Percentiles rank a stretch among this genome's conserved stretches.
phyloP scores from a whole-genome alignment of 139 green algal genomes.

The Coelastrella sp. region DNA sequence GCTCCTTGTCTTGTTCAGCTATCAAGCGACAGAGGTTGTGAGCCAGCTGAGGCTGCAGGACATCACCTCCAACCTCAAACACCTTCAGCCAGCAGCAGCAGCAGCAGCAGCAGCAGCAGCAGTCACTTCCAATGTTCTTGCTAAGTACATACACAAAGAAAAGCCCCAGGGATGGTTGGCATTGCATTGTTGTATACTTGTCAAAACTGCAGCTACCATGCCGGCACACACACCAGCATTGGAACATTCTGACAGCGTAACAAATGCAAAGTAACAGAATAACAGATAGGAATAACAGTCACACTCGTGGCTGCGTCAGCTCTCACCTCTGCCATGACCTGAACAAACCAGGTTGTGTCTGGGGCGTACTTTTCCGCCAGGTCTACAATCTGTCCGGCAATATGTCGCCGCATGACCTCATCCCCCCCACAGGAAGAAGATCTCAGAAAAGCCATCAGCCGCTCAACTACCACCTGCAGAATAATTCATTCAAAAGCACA shows the following conservation, averaged over 20 bases:
- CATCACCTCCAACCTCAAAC: slow-evolving; percentile 88
- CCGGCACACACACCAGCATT: too few relatives aligned
- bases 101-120: slow-evolving; percentile 8
- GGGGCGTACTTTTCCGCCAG: slow-evolving; percentile 94
- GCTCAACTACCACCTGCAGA: slow-evolving; percentile 88
- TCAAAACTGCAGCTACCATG: too few relatives aligned
- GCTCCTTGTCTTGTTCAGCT: slow-evolving; percentile 82
- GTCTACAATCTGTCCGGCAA: slow-evolving; percentile 67
- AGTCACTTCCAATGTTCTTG: background rate
- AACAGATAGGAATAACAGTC: background rate
- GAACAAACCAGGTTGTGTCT: slow-evolving; percentile 91
- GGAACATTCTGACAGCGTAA: too few relatives aligned
- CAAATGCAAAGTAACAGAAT: too few relatives aligned
- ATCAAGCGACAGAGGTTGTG: slow-evolving; percentile 91
- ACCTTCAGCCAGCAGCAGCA: slow-evolving; percentile 56
- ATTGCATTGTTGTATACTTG: too few relatives aligned
- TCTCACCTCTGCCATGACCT: slow-evolving; percentile 72
- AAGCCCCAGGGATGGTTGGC: too few relatives aligned
- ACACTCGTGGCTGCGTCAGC: background rate
- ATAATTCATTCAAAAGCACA: background rate
- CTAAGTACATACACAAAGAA: too few relatives aligned
- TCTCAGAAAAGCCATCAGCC: slow-evolving; percentile 88
- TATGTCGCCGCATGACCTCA: slow-evolving; percentile 70
- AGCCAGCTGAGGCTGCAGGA: slow-evolving; percentile 75
- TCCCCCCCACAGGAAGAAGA: slow-evolving; percentile 56